A percentile compares a stretch with the other conserved stretches of the same genome.
phyloP scores from a whole-genome alignment of 192 early-diverging fungal genomes.

The Coemansia sp. region DNA sequence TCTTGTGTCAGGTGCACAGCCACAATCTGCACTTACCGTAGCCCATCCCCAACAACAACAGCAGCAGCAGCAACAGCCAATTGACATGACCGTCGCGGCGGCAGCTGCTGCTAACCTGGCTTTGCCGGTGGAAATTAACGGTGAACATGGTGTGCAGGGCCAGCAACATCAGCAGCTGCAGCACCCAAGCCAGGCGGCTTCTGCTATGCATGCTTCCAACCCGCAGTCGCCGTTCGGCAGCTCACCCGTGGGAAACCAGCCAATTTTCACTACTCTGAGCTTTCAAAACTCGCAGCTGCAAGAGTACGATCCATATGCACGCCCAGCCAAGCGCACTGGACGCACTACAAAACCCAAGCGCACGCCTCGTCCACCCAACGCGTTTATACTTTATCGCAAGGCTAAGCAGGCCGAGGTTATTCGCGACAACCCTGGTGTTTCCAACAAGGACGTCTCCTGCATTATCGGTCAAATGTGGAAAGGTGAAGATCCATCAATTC shows the following conservation, averaged over 20 bases:
- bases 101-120: slow-evolving; percentile 27
- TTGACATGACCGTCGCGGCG: slow-evolving; percentile 33
- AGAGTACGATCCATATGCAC: slow-evolving; percentile 45
- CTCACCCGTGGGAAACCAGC: slow-evolving; percentile 37
- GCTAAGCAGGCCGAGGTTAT: slow-evolving; percentile 56
- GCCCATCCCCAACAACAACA: slow-evolving; percentile 22
- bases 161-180: slow-evolving; percentile 10
- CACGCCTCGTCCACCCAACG: slow-evolving; percentile 54
- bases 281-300: slow-evolving; percentile 48
- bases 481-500: slow-evolving; percentile 40
- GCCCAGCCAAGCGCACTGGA: slow-evolving; percentile 35
- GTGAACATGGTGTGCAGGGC: slow-evolving; percentile 19
- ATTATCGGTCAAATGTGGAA: slow-evolving; percentile 60
- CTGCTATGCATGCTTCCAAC: slow-evolving; percentile 21
- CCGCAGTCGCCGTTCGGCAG: slow-evolving; percentile 41
- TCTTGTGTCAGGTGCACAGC: slow-evolving; percentile 26
- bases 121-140: slow-evolving; percentile 34
- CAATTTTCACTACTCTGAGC: slow-evolving; percentile 40
- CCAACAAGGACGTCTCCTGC: slow-evolving; percentile 57
- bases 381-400: slow-evolving; percentile 58
- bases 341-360: slow-evolving; percentile 51
- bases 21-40: slow-evolving; percentile 6
- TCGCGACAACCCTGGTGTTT: slow-evolving; percentile 51
- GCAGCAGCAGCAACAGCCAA: slow-evolving; percentile 14
- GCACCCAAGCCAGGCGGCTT: slow-evolving; percentile 7